phyloP scores from a whole-genome alignment of 2,329 filamentous ascomycete genomes.

The Drechslerella coelobrocha region DNA sequence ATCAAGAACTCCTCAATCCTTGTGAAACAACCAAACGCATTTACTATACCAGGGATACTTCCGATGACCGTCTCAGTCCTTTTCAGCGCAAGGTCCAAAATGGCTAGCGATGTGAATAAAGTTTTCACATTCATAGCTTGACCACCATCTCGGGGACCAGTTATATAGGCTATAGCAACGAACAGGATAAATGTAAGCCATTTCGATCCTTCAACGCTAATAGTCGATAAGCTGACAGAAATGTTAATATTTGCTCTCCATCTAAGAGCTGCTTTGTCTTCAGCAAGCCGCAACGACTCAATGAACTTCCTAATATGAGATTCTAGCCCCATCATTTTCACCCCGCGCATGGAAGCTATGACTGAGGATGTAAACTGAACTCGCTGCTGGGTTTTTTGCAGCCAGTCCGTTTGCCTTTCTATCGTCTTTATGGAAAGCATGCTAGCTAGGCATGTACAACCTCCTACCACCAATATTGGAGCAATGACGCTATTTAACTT shows the following conservation, averaged over 20 bases:
- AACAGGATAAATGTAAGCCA: constrained; percentile 49
- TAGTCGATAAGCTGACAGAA: constrained; percentile 20
- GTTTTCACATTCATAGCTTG: constrained; percentile 40
- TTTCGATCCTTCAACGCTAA: constrained; percentile 42
- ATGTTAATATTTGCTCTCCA: constrained; percentile 30
- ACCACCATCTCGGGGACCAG: constrained; percentile 10
- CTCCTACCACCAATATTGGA: constrained; percentile 7
- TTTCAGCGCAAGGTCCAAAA: constrained; percentile 33
- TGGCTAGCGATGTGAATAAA: constrained; percentile 42
- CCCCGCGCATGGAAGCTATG: constrained; percentile 45
- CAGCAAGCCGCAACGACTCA: constrained; percentile 17
- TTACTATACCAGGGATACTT: constrained; percentile 29
- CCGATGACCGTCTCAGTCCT: constrained; percentile 39
- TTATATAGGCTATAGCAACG: constrained; percentile 28
- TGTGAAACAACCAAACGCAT: constrained; percentile 33
- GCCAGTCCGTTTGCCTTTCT: constrained; percentile 36
- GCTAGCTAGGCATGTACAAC: constrained; percentile 21
- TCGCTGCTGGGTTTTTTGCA: constrained; percentile 42
- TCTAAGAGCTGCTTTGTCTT: constrained; percentile 30
- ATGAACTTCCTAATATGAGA: constrained; percentile 25
- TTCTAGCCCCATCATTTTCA: constrained; percentile 46
- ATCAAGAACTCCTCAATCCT: constrained; percentile 46
- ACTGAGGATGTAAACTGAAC: constrained; percentile 48
- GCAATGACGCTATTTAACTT: constrained; percentile 5
- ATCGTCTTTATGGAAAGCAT: constrained; percentile 26